Evolutionary conservation across 148 eudicot species (phyloP).

Genomic region (Rhododendron simsii): DNA sequence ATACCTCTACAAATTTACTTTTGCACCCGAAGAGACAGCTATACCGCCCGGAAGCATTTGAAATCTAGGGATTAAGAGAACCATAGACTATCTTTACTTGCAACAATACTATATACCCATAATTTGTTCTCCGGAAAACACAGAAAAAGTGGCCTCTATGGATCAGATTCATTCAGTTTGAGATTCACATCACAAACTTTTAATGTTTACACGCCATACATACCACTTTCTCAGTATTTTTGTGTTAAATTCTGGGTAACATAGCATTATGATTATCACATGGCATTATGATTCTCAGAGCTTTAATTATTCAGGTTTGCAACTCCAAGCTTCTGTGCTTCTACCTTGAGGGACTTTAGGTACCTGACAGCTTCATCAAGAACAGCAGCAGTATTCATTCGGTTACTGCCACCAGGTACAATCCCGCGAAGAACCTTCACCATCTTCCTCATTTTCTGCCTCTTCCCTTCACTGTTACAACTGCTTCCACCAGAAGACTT

Average conservation of each 20-base stretch:
- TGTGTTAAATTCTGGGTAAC: neutral
- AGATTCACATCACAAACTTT: neutral
- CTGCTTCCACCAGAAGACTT: constrained; percentile 26
- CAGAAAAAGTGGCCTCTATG: neutral
- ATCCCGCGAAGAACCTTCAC: constrained; percentile 49
- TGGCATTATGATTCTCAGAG: neutral
- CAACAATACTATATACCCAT: neutral
- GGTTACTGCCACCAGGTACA: constrained; percentile 50
- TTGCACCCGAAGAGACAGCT: neutral
- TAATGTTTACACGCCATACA: neutral
- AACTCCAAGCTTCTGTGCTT: constrained; percentile 47
- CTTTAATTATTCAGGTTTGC: constrained; percentile 17
- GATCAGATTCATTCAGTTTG: neutral
- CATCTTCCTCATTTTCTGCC: constrained; percentile 48
- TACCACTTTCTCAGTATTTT: neutral
- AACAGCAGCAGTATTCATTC: constrained; percentile 48
- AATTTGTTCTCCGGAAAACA: neutral
- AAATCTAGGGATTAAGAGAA: neutral
- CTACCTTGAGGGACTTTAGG: constrained; percentile 55
- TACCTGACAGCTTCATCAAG: constrained; percentile 71
- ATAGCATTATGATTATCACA: neutral
- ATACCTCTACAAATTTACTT: neutral
- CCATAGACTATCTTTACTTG: neutral
- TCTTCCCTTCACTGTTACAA: constrained; percentile 28
- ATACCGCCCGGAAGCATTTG: neutral